Base-by-base conservation (phyloP, 148 eudicot species). In the Cornus controversa region DNA sequence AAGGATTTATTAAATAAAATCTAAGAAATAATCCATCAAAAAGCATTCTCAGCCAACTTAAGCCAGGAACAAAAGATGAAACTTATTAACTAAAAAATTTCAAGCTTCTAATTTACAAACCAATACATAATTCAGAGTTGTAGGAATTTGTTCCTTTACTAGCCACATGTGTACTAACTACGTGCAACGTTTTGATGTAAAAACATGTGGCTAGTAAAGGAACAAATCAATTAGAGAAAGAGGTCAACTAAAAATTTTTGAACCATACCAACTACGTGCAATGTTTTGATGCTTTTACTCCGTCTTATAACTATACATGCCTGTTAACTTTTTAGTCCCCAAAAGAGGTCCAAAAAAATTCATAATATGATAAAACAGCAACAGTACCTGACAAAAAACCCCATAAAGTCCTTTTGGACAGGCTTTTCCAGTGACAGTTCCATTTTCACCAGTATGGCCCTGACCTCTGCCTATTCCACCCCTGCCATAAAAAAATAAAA, bases 371-470 rank as follows among this genome's bases (percentile, higher is more conserved):
- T 64, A 28, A 70, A 40, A 73, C 15, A 80, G 71, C 64, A 78
- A 76, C 50, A 37, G 10, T 82, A 93, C 99, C 97, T 88, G 83
- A 82, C 99, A 96, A 82, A 96, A 96, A 73, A 89, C 87, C 57
- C 99, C 99, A 75, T 88, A 91, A 16, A 96, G 99, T 77, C 99
- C 99, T 75, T 79, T 81, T 0, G 99, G 99, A 80, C 99, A 96
- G 40, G 85, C 81, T 87, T 88, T 93, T 75, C 99, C 99, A 31
- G 94, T 93, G 72, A 96, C 78, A 65, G 94, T 91, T 83, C 99
- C 99, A 79, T 87, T 91, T 84, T 88, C 92, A 54, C 98, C 99
- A 68, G 89, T 86, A 74, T 75, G 82, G 13, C 98, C 98, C 65
- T 83, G 80, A 83, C 89, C 92, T 84, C 86, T 82, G 72, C 93